Conservation (phyloP, 129 eudicot genomes). For the Saussurea involucrata region DNA sequence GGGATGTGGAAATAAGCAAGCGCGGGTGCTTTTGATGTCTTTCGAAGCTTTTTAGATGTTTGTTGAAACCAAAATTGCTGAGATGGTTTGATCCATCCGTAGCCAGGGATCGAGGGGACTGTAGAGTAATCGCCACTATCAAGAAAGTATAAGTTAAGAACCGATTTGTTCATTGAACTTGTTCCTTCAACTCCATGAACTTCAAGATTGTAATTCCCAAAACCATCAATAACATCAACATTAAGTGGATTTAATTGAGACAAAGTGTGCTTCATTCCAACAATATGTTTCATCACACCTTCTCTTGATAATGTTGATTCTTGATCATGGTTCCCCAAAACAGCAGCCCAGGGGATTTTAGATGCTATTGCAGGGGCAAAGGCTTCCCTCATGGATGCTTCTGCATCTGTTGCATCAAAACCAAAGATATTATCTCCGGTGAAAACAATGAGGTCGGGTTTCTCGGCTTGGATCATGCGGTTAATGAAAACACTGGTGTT, state of each 20-base stretch:
- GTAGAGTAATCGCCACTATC: slow-evolving; percentile 96
- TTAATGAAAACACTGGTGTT: slow-evolving; percentile 64
- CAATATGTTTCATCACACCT: slow-evolving; percentile 77
- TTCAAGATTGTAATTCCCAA: slow-evolving; percentile 86
- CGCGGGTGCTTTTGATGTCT: slow-evolving; percentile 55
- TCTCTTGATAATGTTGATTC: slow-evolving; percentile 74
- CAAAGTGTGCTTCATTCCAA: slow-evolving; percentile 63
- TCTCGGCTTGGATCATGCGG: slow-evolving; percentile 69
- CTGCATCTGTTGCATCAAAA: slow-evolving; percentile 64
- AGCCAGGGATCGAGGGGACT: slow-evolving; percentile 72
- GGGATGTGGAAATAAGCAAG: slow-evolving; percentile 92
- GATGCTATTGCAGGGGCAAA: slow-evolving; percentile 77
- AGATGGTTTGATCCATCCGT: slow-evolving; percentile 92
- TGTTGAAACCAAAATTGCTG: slow-evolving; percentile 84
- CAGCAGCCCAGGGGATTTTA: slow-evolving; percentile 95
- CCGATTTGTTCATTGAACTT: slow-evolving; percentile 41
- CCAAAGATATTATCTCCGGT: slow-evolving; percentile 94
- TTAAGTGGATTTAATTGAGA: slow-evolving; percentile 63
- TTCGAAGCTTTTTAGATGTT: slow-evolving; percentile 51
- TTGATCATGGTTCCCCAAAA: slow-evolving; percentile 91
- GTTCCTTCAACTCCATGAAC: slow-evolving; percentile 70
- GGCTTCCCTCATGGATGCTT: slow-evolving; percentile 63
- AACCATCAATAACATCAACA: slow-evolving; percentile 62
- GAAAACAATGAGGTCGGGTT: slow-evolving; percentile 81
- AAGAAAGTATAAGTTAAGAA: slow-evolving; percentile 77